Conservation (phyloP, 2,329 filamentous ascomycete species). For the Gremmenia infestans region DNA sequence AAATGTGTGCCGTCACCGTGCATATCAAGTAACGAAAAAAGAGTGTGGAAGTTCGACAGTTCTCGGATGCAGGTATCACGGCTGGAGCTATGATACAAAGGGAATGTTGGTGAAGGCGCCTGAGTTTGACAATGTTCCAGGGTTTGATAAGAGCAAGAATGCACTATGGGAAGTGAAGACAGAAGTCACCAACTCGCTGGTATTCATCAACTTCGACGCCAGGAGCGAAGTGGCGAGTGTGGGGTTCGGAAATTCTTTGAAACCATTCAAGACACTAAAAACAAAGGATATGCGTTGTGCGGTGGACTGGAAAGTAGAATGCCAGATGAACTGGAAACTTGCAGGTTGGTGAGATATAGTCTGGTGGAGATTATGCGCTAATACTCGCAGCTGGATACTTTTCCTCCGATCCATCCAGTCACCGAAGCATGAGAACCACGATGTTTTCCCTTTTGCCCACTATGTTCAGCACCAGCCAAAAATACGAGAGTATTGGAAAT, state of each 20-base stretch:
- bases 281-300: slow-evolving; percentile 12
- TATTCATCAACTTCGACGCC: slow-evolving; percentile 26
- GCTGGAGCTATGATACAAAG: slow-evolving; percentile 28
- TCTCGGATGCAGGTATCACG: slow-evolving; percentile 29
- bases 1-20: slow-evolving; percentile 29
- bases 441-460: not conserved
- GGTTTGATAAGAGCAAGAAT: slow-evolving; percentile 26
- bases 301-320: slow-evolving; percentile 24
- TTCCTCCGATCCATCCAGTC: not conserved
- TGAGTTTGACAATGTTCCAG: slow-evolving; percentile 26
- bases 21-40: slow-evolving; percentile 28
- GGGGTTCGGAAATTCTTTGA: not conserved
- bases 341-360: slow-evolving; percentile 16
- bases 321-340: slow-evolving; percentile 28
- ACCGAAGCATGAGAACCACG: not conserved
- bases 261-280: slow-evolving; percentile 5
- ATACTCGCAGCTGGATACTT: slow-evolving; percentile 3
- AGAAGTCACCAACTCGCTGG: slow-evolving; percentile 14
- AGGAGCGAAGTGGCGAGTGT: not conserved
- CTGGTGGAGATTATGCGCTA: not conserved
- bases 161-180: slow-evolving; percentile 25
- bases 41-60: slow-evolving; percentile 25
- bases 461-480: not conserved
- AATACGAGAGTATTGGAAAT: not conserved
- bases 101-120: slow-evolving; percentile 29